These are phyloP conservation scores for Allantophomopsis cytisporea DNA, from an alignment of 2,329 filamentous ascomycete species.

Conservation along the genomic window DNA sequence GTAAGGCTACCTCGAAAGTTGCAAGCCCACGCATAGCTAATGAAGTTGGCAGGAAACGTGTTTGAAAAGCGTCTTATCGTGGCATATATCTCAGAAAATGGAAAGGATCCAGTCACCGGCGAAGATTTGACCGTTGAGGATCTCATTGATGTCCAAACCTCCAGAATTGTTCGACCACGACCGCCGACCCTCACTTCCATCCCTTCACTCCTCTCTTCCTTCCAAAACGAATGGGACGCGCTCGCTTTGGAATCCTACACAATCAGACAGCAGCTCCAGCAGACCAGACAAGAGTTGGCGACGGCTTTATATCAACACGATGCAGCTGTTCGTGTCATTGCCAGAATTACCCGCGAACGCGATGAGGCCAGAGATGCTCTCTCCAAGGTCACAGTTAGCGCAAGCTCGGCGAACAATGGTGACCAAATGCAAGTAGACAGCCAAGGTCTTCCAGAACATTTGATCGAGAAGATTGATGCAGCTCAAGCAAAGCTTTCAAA, in stretches of 20 bases:
- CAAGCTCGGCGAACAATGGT: slow-evolving; percentile 38
- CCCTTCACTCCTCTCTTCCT: slow-evolving; percentile 81
- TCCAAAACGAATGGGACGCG: slow-evolving; percentile 98
- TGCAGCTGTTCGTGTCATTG: slow-evolving; percentile 91
- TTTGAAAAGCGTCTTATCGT: slow-evolving; percentile 95
- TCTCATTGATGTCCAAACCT: slow-evolving; percentile 74
- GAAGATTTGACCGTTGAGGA: slow-evolving; percentile 76
- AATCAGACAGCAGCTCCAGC: slow-evolving; percentile 74
- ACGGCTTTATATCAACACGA: slow-evolving; percentile 95
- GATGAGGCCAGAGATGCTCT: slow-evolving; percentile 87
- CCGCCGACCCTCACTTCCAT: slow-evolving; percentile 93
- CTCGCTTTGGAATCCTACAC: slow-evolving; percentile 85
- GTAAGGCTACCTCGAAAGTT: slow-evolving; percentile 32
- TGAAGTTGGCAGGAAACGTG: slow-evolving; percentile 49
- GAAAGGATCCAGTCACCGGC: slow-evolving; percentile 81
- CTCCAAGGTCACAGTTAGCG: slow-evolving; percentile 67
- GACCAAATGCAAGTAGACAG: slow-evolving; percentile 92
- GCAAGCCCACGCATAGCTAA: slow-evolving; percentile 6
- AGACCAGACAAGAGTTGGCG: slow-evolving; percentile 86
- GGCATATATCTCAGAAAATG: slow-evolving; percentile 85
- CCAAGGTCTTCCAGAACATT: slow-evolving; percentile 57
- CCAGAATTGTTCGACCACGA: slow-evolving; percentile 73
- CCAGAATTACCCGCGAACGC: slow-evolving; percentile 75
- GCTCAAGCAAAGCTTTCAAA: slow-evolving; percentile 72
- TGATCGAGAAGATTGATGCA: slow-evolving; percentile 63